Evolutionary conservation across 495 filamentous ascomycete species (phyloP), one percentile per base, ranked within the genome.

Genomic region (Aspergillus cavernicola): DNA sequence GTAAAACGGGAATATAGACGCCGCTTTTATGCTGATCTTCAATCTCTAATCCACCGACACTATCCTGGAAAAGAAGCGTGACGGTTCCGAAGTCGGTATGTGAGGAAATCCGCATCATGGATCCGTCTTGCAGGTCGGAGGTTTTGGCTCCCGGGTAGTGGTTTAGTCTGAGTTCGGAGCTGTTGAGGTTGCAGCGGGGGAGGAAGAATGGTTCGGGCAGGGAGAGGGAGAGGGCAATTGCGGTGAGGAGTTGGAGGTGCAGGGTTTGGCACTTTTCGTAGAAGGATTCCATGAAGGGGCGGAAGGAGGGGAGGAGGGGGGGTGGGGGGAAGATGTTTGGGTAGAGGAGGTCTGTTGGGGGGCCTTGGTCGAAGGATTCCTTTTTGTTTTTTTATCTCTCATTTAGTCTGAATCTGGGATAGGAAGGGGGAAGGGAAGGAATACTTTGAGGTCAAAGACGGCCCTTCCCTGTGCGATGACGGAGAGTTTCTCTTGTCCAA

Each of bases 341-440:
- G 8, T 64, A 58, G 16, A 66, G 57, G 10, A 47, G 71, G 73
- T 68, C 83, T 69, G 26, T 57, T 35, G 22, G 65, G 32, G 77
- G 80, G 4, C 83, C 84, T 35, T 79, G 76, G 52, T 88, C 85
- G 59, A 80, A 82, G 45, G 76, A 80, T 71, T 88, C 85, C 78
- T 83, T 22, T 3, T 11, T 36, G 26, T n/a, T 13, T 12, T 16
- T 11, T 49, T 2, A 35, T 13, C 7, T 29, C 16, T 15, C 26
- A 5, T 15, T 33, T 15, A 31, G 24, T 9, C 12, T 0, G 15
- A n/a, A 18, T n/a, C 29, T 13, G 20, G 24, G 11, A 15, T 0
- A 10, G 19, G n/a, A 16, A 36, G 13, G 31, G 15, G n/a, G 26
- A 22, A 5, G 5, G 13, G 31, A 23, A 10, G 26, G n/a, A 5